Percentiles rank a stretch among this genome's conserved stretches.
These are phyloP conservation scores for Nymphaea thermarum DNA, from an alignment of 164 flowering plant species.

Conservation along the genomic window DNA sequence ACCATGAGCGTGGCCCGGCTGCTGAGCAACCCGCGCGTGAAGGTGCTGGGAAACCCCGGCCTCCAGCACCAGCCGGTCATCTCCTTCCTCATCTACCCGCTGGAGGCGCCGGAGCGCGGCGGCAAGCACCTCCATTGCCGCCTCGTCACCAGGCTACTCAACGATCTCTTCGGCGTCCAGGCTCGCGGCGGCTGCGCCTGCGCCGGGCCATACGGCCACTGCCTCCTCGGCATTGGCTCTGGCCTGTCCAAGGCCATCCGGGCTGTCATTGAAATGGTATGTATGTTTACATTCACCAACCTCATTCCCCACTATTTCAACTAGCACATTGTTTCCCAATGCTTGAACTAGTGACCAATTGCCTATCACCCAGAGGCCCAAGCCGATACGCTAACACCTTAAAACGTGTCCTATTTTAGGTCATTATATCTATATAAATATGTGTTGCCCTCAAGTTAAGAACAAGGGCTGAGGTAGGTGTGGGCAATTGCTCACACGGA, in stretches of 20 bases:
- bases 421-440: no score
- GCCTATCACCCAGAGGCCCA: no score
- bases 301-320: no score
- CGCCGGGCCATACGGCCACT: constrained; percentile 81
- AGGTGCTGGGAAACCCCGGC: constrained; percentile 45
- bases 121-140: constrained; percentile 71
- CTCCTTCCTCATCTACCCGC: constrained; percentile 46
- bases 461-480: no score
- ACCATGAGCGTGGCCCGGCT: constrained; percentile 45
- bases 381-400: no score
- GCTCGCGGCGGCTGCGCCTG: constrained; percentile 90
- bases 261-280: constrained; percentile 38
- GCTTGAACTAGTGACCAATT: no score
- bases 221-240: constrained; percentile 35
- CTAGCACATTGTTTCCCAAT: no score
- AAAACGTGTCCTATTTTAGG: no score
- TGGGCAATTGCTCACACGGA: no score
- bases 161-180: constrained; percentile 79
- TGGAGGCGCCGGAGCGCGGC: neutral
- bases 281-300: constrained; percentile 6
- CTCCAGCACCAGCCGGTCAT: constrained; percentile 45
- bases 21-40: constrained; percentile 35
- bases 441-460: no score
- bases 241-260: constrained; percentile 29
- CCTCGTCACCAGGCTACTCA: constrained; percentile 67